Conservation (phyloP, 164 flowering plant species). For the Vitis rotundifolia region DNA sequence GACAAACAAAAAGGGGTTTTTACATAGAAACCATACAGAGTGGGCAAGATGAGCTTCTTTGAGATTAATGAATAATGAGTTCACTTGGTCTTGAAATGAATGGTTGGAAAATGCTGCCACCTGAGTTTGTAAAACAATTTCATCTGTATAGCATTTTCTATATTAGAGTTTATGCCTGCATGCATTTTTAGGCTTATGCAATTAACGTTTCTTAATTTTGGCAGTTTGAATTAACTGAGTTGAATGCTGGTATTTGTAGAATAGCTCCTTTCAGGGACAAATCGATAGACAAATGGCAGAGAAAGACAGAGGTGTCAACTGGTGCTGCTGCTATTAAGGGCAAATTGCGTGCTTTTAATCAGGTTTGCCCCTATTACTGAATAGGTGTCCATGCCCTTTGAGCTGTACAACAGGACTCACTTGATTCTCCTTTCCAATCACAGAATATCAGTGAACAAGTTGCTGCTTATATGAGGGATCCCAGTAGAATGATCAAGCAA, state of each 20-base stretch:
- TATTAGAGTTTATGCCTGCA: background rate
- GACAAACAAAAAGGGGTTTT: too few species aligned
- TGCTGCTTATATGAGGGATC: slow-evolving; percentile 88
- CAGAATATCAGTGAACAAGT: slow-evolving; percentile 96
- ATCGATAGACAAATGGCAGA: slow-evolving; percentile 94
- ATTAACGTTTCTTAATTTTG: background rate
- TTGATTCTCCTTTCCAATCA: slow-evolving; percentile 9
- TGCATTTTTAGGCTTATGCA: background rate
- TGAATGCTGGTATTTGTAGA: slow-evolving; percentile 35
- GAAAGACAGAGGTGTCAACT: slow-evolving; percentile 84
- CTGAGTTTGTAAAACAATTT: too few species aligned
- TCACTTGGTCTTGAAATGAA: too few species aligned
- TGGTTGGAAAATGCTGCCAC: too few species aligned
- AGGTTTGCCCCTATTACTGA: slow-evolving; percentile 46
- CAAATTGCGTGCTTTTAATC: slow-evolving; percentile 87
- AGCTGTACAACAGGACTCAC: background rate
- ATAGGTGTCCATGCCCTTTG: background rate
- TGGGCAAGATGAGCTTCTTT: too few species aligned
- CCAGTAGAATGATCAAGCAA: slow-evolving; percentile 83
- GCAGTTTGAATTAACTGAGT: background rate
- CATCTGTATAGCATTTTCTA: too few species aligned
- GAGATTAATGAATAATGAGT: too few species aligned
- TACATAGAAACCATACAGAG: too few species aligned
- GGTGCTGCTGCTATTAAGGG: slow-evolving; percentile 87
- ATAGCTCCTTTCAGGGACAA: slow-evolving; percentile 72